These are phyloP conservation scores for Mimosa pudica DNA, from an alignment of 306 rosid genomes.

Conservation along the genomic window DNA sequence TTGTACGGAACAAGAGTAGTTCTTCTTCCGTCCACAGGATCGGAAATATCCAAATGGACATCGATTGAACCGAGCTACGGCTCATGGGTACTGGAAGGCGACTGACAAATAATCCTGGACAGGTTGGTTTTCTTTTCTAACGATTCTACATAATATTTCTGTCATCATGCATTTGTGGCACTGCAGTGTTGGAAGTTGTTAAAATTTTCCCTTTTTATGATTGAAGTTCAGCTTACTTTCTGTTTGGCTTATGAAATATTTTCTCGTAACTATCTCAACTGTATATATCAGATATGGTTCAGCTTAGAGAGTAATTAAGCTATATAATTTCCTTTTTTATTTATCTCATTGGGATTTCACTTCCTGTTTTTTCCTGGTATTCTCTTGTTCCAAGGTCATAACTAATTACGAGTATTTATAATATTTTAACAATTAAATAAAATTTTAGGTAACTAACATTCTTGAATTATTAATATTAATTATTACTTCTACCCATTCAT, in stretches of 20 bases:
- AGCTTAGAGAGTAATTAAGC: background rate
- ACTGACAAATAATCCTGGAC: slow-evolving; percentile 95
- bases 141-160: background rate
- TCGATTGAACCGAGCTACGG: slow-evolving; percentile 87
- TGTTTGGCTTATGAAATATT: slow-evolving; percentile 9
- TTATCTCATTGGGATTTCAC: background rate
- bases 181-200: background rate
- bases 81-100: slow-evolving; percentile 91
- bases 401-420: background rate
- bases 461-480: background rate
- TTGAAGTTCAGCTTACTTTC: background rate
- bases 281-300: background rate
- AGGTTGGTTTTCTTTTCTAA: slow-evolving; percentile 52
- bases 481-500: background rate
- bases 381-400: background rate
- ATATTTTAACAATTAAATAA: too few species aligned
- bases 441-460: background rate
- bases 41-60: slow-evolving; percentile 90
- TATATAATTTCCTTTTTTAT: background rate
- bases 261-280: background rate
- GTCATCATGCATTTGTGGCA: slow-evolving; percentile 8
- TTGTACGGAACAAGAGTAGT: slow-evolving; percentile 79
- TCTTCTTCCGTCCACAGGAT: slow-evolving; percentile 97
- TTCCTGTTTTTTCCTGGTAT: background rate
- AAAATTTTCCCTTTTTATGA: background rate